Base-by-base conservation (phyloP, 768 basidiomycete genomes). In the Agaricus subrufescens region DNA sequence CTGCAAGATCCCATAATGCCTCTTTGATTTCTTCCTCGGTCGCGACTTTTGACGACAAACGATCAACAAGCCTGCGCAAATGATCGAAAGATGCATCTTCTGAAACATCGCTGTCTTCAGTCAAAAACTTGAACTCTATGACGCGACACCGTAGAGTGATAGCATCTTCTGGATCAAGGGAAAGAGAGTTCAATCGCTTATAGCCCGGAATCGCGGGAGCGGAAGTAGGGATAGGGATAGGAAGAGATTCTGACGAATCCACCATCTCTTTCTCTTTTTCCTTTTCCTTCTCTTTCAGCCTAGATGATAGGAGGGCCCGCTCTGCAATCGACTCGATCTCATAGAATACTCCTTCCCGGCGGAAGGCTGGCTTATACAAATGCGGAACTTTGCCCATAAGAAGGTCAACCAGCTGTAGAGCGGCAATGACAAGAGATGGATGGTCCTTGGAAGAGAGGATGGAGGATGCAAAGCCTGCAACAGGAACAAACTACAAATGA, bases 331-430 rank as follows among this genome's bases (percentile, higher is more conserved):
- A 68, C 61, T 94, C 94, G 38, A 99, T 85, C 68, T 98, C 97
- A 69, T 98, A 91, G 69, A 97, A 86, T 29, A 98, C 97, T 8
- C 97, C 97, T 72, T 99, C 96, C 29, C 95, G 81, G 23, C 91
- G 85, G 79, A 98, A 94, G 0, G 88, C 85, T 15, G 92, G 89
- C 65, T 85, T 86, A 71, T 97, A 98, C 50, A 92, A 80, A 11
- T 83, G 74, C 8, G 92, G 87, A 44, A 94, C 78, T 70, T 97
- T 98, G 65, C 74, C 77, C 50, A 98, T 74, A 7, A 98, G 83
- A 26, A 98, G 74, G 63, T 98, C 97, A 29, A 97, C 93, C 26
- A 99, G 82, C 66, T 98, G 97, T 2, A 98, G 77, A 3, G 93
- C 94, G 38, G 87, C 87, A 39, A 91, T 87, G 34, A 97, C 89